A percentile compares a stretch with the other conserved stretches of the same genome.
Evolutionary conservation across 2,329 filamentous ascomycete species (phyloP).

Genomic region (Penicillium sp.): DNA sequence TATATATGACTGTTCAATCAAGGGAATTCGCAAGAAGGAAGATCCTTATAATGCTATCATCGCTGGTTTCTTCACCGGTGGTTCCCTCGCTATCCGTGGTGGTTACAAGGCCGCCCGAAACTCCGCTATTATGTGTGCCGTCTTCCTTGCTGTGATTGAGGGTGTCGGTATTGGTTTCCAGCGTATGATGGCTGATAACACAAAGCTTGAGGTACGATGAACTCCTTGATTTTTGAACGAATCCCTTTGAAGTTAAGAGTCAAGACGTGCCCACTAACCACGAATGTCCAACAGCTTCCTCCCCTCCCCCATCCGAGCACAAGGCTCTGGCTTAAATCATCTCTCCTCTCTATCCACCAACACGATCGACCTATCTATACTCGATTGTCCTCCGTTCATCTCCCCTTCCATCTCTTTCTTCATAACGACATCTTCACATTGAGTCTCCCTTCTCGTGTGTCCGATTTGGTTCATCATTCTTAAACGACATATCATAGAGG

Average conservation of each 20-base stretch:
- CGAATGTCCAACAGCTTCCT: constrained; percentile 27
- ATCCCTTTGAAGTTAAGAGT: background rate
- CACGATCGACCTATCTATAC: background rate
- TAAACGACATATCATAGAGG: constrained; percentile 40
- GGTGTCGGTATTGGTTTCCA: constrained; percentile 95
- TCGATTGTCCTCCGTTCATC: constrained; percentile 15
- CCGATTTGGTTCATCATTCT: constrained; percentile 36
- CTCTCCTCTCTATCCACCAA: background rate
- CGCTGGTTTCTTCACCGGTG: constrained; percentile 94
- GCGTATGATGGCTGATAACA: constrained; percentile 88
- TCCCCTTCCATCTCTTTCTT: constrained; percentile 20
- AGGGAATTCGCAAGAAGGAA: constrained; percentile 92
- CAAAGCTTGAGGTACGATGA: constrained; percentile 63
- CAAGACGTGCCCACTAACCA: background rate
- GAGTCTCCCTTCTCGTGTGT: constrained; percentile 43
- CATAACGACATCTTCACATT: constrained; percentile 27
- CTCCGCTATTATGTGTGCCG: constrained; percentile 92
- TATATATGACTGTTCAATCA: constrained; percentile 94
- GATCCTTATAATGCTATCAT: constrained; percentile 98
- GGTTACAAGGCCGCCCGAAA: constrained; percentile 90
- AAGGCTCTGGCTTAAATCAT: constrained; percentile 38
- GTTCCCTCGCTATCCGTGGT: constrained; percentile 85
- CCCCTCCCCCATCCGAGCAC: constrained; percentile 38
- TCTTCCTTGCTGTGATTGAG: constrained; percentile 92
- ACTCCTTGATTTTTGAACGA: too few relatives aligned